A percentile compares a stretch with the other conserved stretches of the same genome.
phyloP scores from a whole-genome alignment of 75 land plant species.

The Cupressus sempervirens region DNA sequence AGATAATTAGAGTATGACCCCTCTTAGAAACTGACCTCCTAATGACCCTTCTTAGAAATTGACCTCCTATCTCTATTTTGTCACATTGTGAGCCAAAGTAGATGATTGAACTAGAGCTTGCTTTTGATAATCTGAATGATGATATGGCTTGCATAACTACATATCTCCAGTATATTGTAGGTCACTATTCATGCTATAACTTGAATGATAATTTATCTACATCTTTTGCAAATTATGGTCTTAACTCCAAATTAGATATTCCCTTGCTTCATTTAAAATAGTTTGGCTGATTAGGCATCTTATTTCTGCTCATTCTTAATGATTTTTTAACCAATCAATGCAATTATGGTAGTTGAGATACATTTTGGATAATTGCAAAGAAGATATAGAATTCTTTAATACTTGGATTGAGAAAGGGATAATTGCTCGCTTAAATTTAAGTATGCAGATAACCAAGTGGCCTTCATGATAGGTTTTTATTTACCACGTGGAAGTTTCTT shows the following conservation, averaged over 20 bases:
- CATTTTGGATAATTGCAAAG: no score
- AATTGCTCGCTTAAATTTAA: no score
- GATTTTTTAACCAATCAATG: background rate
- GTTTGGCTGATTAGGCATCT: background rate
- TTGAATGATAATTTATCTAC: no score
- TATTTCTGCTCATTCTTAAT: background rate
- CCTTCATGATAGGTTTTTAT: no score
- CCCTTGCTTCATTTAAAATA: background rate
- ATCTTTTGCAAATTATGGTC: background rate
- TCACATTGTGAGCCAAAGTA: constrained; percentile 19
- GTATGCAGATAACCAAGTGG: no score
- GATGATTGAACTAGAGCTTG: constrained; percentile 99
- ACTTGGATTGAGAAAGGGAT: no score
- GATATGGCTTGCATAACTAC: constrained; percentile 98
- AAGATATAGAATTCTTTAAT: no score
- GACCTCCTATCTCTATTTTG: background rate
- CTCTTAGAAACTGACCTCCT: background rate
- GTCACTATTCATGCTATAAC: no score
- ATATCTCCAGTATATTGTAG: no score
- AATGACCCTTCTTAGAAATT: no score
- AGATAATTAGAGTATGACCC: background rate
- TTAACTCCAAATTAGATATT: background rate
- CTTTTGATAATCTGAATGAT: constrained; percentile 91
- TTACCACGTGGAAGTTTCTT: background rate
- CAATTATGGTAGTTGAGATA: no score